Evolutionary conservation across 2,329 filamentous ascomycete species (phyloP), one percentile per base, ranked within the genome.

Genomic region (Trichophyton schoenleinii): DNA sequence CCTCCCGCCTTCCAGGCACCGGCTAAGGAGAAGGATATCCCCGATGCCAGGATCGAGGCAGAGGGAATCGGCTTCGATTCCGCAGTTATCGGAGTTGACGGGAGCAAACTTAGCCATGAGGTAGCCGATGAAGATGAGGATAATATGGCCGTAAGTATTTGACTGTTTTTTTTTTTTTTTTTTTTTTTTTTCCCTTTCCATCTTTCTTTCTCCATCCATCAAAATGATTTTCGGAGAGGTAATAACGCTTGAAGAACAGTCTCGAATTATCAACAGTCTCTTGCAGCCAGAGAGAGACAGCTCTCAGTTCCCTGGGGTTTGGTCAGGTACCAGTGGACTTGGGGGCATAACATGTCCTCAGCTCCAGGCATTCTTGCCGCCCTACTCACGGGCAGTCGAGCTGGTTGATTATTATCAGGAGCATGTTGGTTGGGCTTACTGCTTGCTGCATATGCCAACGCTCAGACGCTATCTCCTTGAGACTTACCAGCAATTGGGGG

Each of bases 401-500:
- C 64, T 75, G 0, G 68, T 75, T 25, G 65, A 67, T 7, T 71
- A 70, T 58, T 76, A 75, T 58, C 64, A 64, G n/a, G 60, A 66
- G 1, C 68, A 72, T 44, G 67, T 75, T 42, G 68, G 71, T 58
- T 72, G 69, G 28, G 66, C 73, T 3, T 74, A 75, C 60, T 72
- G 74, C 63, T 63, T 75, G 13, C 65, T 75, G 8, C 65, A 67
- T 48, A 67, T 73, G 0, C 67, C 69, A 0, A 62, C 53, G 20
- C 67, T 70, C 0, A 65, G 68, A 31, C 57, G 20, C 4, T 67
- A 70, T 5, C 68, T 75, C 36, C 53, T 71, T 15, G 59, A 57
- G 0, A 63, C 74, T 1, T 76, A 76, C 60, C 60, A 66, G 5
- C 64, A 61, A 18, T 13, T 49, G 25, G 46, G 46, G 20, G 20